Evolutionary conservation across 305 asterid genomes (phyloP).

Genomic region (Plantago lanceolata): DNA sequence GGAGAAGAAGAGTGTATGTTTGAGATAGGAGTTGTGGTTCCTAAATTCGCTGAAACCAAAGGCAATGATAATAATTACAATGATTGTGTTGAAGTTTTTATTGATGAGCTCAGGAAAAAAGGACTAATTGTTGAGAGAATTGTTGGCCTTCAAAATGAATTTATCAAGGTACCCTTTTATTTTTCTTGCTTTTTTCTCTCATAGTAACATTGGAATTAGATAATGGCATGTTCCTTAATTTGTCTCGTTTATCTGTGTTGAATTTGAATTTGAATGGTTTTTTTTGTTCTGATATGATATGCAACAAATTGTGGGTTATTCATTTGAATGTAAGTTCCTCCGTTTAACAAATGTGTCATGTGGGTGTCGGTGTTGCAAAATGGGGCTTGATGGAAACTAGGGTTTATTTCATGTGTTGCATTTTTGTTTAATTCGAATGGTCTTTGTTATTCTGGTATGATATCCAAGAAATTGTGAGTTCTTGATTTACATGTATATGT

Average conservation of each 20-base stretch:
- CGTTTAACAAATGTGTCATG: too few species aligned
- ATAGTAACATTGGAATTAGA: not conserved
- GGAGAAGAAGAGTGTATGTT: conserved; percentile 56
- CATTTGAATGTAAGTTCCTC: too few species aligned
- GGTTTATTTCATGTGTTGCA: too few species aligned
- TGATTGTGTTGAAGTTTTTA: conserved; percentile 64
- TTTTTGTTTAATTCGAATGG: too few species aligned
- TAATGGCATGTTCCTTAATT: not conserved
- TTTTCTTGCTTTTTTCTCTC: not conserved
- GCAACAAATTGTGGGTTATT: too few species aligned
- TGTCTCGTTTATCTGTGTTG: not conserved
- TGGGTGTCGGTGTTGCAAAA: too few species aligned
- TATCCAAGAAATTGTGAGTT: too few species aligned
- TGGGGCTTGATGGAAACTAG: too few species aligned
- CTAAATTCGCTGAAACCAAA: conserved; percentile 43
- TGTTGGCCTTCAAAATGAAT: conserved; percentile 73
- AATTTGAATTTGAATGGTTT: too few species aligned
- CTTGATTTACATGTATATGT: too few species aligned
- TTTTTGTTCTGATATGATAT: too few species aligned
- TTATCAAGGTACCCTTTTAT: conserved; percentile 55
- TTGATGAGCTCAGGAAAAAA: conserved; percentile 48
- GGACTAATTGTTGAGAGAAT: conserved; percentile 73
- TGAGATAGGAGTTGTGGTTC: conserved; percentile 74
- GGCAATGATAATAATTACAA: conserved; percentile 28
- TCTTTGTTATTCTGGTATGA: too few species aligned